phyloP scores from a whole-genome alignment of 805 yeast genomes.

The Lipomyces orientalis region DNA sequence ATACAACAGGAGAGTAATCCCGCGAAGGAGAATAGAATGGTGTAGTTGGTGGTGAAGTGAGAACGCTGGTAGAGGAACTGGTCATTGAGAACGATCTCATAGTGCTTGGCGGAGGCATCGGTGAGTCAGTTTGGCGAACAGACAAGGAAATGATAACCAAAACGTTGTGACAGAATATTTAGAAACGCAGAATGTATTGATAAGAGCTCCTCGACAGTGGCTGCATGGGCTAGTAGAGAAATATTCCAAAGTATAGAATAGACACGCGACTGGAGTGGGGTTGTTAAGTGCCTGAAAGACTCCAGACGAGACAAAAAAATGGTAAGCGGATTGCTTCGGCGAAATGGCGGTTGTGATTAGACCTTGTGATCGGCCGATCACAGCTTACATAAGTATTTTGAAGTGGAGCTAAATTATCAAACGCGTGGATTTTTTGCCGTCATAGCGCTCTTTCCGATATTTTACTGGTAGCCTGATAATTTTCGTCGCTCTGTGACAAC shows the following conservation, averaged over 20 bases:
- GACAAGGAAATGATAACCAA: background rate
- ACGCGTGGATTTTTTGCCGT: background rate
- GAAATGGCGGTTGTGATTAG: background rate
- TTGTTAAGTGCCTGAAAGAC: background rate
- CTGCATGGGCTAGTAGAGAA: background rate
- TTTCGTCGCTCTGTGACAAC: too few relatives aligned
- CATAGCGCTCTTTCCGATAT: background rate
- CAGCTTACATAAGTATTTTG: background rate
- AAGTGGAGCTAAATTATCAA: background rate
- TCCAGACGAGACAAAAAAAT: background rate
- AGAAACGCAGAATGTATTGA: background rate
- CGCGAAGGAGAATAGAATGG: slow-evolving; percentile 1
- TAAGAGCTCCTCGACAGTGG: background rate
- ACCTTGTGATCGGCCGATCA: background rate
- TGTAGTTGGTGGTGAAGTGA: slow-evolving; percentile 1
- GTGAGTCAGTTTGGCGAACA: background rate
- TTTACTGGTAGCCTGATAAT: background rate
- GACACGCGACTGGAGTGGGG: background rate
- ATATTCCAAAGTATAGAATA: background rate
- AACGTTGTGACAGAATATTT: background rate
- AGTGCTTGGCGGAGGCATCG: background rate
- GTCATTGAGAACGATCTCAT: slow-evolving; percentile 5
- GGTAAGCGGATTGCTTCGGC: background rate
- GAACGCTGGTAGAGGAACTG: slow-evolving; percentile 9
- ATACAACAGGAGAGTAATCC: slow-evolving; percentile 3